Evolutionary conservation across 352 stramenopile species (phyloP).

Genomic region (Phytophthora meadii): DNA sequence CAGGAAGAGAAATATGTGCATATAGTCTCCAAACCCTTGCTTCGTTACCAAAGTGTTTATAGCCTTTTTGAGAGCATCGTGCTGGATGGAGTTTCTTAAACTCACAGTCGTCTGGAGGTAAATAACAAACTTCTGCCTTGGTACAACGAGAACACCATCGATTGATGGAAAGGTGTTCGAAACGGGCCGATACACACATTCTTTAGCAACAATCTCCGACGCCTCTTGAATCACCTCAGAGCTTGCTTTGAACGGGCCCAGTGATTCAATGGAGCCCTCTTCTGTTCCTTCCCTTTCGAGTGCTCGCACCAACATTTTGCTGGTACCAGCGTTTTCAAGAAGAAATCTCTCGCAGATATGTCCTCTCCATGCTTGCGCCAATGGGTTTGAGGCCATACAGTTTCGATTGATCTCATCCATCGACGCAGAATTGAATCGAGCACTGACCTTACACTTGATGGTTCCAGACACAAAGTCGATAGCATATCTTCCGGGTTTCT

Average conservation of each 20-base stretch:
- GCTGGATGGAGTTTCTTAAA: slow-evolving; percentile 31
- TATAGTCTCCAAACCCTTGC: slow-evolving; percentile 29
- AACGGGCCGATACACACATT: slow-evolving; percentile 24
- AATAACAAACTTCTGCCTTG: slow-evolving; percentile 19
- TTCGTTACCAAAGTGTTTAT: slow-evolving; percentile 13
- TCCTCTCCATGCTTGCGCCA: slow-evolving; percentile 11
- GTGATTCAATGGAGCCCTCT: too few relatives aligned
- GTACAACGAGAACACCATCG: slow-evolving; percentile 36
- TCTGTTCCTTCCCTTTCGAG: not conserved
- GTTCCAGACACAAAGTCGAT: slow-evolving; percentile 17
- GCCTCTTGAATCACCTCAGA: slow-evolving; percentile 30
- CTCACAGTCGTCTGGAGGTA: slow-evolving; percentile 33
- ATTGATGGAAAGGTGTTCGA: slow-evolving; percentile 43
- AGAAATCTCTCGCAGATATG: slow-evolving; percentile 11
- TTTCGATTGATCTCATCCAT: slow-evolving; percentile 5
- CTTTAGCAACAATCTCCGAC: slow-evolving; percentile 35
- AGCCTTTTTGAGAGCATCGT: slow-evolving; percentile 30
- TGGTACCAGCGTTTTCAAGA: slow-evolving; percentile 12
- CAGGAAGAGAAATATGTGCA: slow-evolving; percentile 44
- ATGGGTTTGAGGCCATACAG: not conserved
- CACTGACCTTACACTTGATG: slow-evolving; percentile 13
- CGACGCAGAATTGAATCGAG: slow-evolving; percentile 1
- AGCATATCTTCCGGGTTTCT: not conserved
- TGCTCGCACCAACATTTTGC: slow-evolving; percentile 8
- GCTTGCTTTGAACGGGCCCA: slow-evolving; percentile 15